Conservation (phyloP, 768 basidiomycete species). For the Sistotremastrum niveocremeum region DNA sequence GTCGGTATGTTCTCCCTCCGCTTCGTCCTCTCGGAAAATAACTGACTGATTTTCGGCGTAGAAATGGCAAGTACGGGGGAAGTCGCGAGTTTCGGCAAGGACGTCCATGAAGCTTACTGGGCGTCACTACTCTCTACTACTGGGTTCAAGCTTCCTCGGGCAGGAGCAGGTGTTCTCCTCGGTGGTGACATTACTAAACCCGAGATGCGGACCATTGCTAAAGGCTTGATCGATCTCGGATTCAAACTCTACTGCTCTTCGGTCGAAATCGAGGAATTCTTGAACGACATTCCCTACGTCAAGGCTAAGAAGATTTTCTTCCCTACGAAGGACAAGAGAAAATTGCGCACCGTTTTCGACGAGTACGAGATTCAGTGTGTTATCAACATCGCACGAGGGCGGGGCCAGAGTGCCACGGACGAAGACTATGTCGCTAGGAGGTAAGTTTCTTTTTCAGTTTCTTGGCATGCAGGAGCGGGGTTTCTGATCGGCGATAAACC, state of each 20-base stretch:
- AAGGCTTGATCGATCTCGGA: constrained; percentile 67
- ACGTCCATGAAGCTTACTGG: constrained; percentile 95
- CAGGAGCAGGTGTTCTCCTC: constrained; percentile 77
- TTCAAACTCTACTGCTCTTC: constrained; percentile 94
- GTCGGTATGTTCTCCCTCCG: constrained; percentile 47
- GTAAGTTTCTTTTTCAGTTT: constrained; percentile 24
- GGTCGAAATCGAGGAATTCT: constrained; percentile 58
- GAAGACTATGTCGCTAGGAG: constrained; percentile 95
- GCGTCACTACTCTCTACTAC: constrained; percentile 88
- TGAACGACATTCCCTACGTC: constrained; percentile 70
- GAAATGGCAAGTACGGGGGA: constrained; percentile 99
- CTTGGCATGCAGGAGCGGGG: constrained; percentile 3
- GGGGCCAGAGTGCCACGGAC: constrained; percentile 65
- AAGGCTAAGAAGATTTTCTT: constrained; percentile 84
- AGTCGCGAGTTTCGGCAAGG: constrained; percentile 88
- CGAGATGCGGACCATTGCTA: constrained; percentile 76
- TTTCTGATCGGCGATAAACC: constrained; percentile 2
- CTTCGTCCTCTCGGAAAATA: not conserved
- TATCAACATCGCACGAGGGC: constrained; percentile 77
- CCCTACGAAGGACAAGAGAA: constrained; percentile 93
- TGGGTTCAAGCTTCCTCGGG: constrained; percentile 83
- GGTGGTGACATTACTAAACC: constrained; percentile 84
- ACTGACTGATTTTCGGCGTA: constrained; percentile 15
- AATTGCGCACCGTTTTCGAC: constrained; percentile 84
- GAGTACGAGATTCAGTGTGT: constrained; percentile 92